Conservation (phyloP, 2,329 filamentous ascomycete species). For the Paecilomyces sp. region DNA sequence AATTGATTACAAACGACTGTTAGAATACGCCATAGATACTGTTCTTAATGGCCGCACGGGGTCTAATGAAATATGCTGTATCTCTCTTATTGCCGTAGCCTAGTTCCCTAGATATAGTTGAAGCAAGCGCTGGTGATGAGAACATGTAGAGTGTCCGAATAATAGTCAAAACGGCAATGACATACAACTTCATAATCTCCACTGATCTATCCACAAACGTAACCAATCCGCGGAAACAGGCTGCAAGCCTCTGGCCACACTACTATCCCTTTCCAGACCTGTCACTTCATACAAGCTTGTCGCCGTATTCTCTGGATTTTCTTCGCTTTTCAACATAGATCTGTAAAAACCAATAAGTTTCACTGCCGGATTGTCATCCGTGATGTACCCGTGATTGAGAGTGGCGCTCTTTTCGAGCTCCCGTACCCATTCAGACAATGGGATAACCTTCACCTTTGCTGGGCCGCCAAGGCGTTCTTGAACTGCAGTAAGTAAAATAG, state of each 20-base stretch:
- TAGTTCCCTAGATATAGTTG: too few species aligned
- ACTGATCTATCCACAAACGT: slow-evolving; percentile 7
- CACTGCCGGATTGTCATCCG: slow-evolving; percentile 4
- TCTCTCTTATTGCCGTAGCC: too few species aligned
- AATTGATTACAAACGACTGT: too few species aligned
- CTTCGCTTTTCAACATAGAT: background rate
- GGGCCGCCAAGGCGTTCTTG: slow-evolving; percentile 3
- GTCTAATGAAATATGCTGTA: too few species aligned
- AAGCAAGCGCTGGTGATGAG: too few species aligned
- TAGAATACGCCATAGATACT: too few species aligned
- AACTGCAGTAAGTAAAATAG: slow-evolving; percentile 2
- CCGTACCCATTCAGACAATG: slow-evolving; percentile 4
- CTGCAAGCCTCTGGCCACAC: slow-evolving; percentile 1
- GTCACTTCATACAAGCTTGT: slow-evolving; percentile 2
- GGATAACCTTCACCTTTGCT: background rate
- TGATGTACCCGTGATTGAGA: slow-evolving; percentile 4
- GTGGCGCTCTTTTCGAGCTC: slow-evolving; percentile 4
- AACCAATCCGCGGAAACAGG: slow-evolving; percentile 5
- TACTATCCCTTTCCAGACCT: slow-evolving; percentile 4
- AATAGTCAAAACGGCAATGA: too few species aligned
- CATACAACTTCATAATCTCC: slow-evolving; percentile 2
- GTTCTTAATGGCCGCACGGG: too few species aligned
- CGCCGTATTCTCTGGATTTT: background rate
- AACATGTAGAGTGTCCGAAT: too few species aligned
- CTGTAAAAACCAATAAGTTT: slow-evolving; percentile 6